Conservation (phyloP, 108 stramenopile genomes). For the Aurantiochytrium sp. region DNA sequence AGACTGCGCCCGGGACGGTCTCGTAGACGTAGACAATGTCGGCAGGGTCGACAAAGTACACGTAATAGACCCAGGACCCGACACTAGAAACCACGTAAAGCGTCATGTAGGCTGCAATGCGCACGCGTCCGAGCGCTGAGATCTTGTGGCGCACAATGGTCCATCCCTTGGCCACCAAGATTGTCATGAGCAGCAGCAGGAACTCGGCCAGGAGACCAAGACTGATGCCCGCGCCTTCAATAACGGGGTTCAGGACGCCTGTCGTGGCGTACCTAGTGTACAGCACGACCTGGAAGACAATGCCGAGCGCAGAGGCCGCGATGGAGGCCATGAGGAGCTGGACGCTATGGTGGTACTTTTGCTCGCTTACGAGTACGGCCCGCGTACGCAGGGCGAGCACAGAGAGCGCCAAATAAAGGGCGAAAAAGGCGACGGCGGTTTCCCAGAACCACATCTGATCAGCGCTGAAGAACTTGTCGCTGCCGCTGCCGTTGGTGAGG, state of each 20-base stretch:
- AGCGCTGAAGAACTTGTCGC: constrained; percentile 31
- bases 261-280: not conserved
- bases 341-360: constrained; percentile 39
- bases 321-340: not conserved
- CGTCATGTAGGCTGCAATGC: constrained; percentile 27
- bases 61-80: not conserved
- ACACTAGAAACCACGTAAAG: not conserved
- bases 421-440: not conserved
- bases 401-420: not conserved
- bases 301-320: not conserved
- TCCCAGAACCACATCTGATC: constrained; percentile 20
- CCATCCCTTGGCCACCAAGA: constrained; percentile 45
- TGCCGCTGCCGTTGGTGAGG: constrained; percentile 18
- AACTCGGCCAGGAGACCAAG: not conserved
- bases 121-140: constrained; percentile 13
- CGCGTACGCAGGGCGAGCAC: not conserved
- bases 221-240: not conserved
- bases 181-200: not conserved
- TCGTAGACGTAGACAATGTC: not conserved
- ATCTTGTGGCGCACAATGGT: constrained; percentile 45
- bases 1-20: constrained; percentile 23
- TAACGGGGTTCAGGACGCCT: not conserved
- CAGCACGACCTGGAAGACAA: not conserved
- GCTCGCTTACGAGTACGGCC: not conserved
- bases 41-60: not conserved